Percentiles rank a stretch among this genome's conserved stretches.
Conservation (phyloP, 305 asterid species). For the Solanum hybrid region DNA sequence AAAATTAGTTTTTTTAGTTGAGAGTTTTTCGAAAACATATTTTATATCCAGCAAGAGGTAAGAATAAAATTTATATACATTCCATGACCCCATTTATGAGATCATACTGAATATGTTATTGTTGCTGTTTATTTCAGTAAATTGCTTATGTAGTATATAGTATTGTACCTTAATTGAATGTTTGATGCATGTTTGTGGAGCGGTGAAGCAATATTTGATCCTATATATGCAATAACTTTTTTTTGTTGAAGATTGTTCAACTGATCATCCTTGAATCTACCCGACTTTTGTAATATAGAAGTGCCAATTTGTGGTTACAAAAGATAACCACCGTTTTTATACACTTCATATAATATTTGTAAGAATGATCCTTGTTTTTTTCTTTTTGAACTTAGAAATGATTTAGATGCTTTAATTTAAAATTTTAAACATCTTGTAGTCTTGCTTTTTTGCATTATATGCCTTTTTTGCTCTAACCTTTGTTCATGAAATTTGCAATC, state of each 20-base stretch:
- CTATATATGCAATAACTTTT: not conserved
- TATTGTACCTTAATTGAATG: not conserved
- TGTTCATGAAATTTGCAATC: not conserved
- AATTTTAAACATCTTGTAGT: not conserved
- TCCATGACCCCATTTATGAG: not conserved
- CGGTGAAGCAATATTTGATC: not conserved
- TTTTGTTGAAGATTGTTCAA: not conserved
- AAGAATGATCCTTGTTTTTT: not conserved
- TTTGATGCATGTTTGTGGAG: not conserved
- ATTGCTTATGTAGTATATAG: no score
- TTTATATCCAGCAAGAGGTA: not conserved
- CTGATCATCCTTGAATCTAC: not conserved
- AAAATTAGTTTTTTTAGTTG: not conserved
- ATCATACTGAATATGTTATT: not conserved
- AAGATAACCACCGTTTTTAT: not conserved
- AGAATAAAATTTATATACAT: not conserved
- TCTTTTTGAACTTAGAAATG: not conserved
- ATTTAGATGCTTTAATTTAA: not conserved
- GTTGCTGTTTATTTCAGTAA: not conserved
- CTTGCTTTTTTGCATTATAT: not conserved
- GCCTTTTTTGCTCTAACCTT: not conserved
- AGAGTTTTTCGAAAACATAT: not conserved
- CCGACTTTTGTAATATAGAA: rapidly evolving
- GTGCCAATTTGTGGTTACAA: not conserved
- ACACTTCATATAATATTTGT: not conserved